Evolutionary conservation across 306 rosid genomes (phyloP), one percentile per base, ranked within the genome.

Genomic region (Dicorynia guianensis): DNA sequence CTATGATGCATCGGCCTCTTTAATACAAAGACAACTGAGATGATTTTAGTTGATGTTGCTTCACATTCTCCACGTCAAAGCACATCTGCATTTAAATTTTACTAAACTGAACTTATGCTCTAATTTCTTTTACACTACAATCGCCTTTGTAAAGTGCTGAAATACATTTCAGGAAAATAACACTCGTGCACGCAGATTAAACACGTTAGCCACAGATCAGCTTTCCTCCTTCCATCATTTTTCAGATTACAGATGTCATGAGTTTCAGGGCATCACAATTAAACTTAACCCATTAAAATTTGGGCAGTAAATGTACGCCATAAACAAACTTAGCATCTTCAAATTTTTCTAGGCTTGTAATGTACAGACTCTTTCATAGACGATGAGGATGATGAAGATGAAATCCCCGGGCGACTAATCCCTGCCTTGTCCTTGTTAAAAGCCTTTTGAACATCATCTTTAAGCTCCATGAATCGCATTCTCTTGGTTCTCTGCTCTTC

Each of bases 381-480:
- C 11, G 95, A 79, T 4, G 88, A 85, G 44, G 85, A 81, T 1
- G 96, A 91, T 0, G 93, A 90, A 2, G 97, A 40, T 0, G 96
- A 69, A 19, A 85, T 54, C 54, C 82, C 85, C 6, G 93, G 56
- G 76, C 71, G 85, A 67, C 72, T 87, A 19, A 87, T 81, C 76
- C 79, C 88, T 0, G 91, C 93, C 56, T 82, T 86, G 89, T 96
- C 99, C 84, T 93, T 92, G 76, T 9, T 80, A 81, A 90, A 93
- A 42, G 99, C 99, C 83, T 89, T 90, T 70, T 90, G 91, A 36
- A 96, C 97, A 18, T 89, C 99, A 0, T 89, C 93, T 81, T 87
- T 96, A 14, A 96, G 98, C 77, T 92, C 99, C 84, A 84, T 69
- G 91, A 90, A 96, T 4, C 97, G 91, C 34, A 4, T 34, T 79